phyloP scores from a whole-genome alignment of 2,329 filamentous ascomycete genomes.

The Aureobasidium melanogenum region DNA sequence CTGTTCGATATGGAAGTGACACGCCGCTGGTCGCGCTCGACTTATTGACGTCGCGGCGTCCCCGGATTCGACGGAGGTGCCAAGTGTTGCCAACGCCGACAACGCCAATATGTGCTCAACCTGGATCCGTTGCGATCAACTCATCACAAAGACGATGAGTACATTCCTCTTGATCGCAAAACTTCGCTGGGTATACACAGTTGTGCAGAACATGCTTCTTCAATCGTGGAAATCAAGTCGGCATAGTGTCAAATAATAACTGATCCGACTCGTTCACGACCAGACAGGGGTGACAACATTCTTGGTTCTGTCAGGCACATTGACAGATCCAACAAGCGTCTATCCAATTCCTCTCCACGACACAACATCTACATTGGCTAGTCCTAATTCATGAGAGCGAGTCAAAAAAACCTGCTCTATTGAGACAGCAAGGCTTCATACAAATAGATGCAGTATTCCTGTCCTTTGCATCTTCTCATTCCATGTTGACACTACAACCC shows the following conservation, averaged over 20 bases:
- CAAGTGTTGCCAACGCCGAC: conserved; percentile 1
- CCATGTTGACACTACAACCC: background rate
- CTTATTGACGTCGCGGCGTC: conserved; percentile 7
- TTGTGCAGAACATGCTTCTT: no score
- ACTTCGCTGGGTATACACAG: no score
- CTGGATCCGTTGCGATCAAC: background rate
- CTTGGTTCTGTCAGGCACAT: no score
- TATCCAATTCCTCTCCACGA: no score
- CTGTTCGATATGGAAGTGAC: background rate
- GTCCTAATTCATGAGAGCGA: no score
- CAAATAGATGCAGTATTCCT: background rate
- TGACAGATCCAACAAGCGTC: no score
- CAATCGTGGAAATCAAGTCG: no score
- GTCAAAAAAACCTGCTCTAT: no score
- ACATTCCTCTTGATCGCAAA: background rate
- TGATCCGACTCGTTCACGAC: no score
- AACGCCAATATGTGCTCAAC: background rate
- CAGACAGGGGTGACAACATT: no score
- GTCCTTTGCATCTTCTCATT: background rate
- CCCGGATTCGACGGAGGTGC: conserved; percentile 6
- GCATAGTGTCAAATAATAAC: no score
- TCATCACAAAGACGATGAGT: background rate
- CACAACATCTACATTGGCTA: no score
- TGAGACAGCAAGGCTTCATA: background rate
- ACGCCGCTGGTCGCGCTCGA: background rate